Evolutionary conservation across 371 early-diverging fungal genomes (phyloP).

Genomic region (Mucor plumbeus): DNA sequence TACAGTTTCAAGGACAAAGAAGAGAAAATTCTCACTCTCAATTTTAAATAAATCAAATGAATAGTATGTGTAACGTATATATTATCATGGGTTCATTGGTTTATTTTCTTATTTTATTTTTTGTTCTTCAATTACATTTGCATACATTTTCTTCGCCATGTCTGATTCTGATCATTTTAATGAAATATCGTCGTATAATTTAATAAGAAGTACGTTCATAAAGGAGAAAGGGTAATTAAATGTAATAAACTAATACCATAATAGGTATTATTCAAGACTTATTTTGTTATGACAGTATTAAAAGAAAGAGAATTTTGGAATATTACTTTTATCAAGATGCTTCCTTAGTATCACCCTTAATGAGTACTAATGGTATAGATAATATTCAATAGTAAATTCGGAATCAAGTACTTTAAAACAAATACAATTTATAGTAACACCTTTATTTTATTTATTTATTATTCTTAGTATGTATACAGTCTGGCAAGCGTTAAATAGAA

Average conservation of each 20-base stretch:
- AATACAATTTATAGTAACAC: no score
- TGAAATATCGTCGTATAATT: background rate
- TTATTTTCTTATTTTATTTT: background rate
- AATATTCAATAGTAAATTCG: conserved; percentile 46
- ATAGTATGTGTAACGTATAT: background rate
- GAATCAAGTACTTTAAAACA: no score
- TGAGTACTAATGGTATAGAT: conserved; percentile 55
- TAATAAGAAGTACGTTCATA: background rate
- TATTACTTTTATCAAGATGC: conserved; percentile 46
- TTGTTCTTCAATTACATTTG: background rate
- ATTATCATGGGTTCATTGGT: background rate
- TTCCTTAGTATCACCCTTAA: conserved; percentile 47
- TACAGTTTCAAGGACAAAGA: background rate
- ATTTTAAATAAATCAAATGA: background rate
- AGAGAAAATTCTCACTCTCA: background rate
- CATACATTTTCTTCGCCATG: background rate
- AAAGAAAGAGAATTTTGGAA: conserved; percentile 41
- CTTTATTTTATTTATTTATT: no score
- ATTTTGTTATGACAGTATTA: conserved; percentile 42
- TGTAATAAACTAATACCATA: background rate
- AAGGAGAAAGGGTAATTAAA: no score
- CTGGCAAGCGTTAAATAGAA: conserved; percentile 63
- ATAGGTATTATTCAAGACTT: conserved; percentile 46
- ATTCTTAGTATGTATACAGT: conserved; percentile 49
- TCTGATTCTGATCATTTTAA: conserved; percentile 3